phyloP scores from a whole-genome alignment of 352 stramenopile species.

The Phytophthora macrochlamydospora region DNA sequence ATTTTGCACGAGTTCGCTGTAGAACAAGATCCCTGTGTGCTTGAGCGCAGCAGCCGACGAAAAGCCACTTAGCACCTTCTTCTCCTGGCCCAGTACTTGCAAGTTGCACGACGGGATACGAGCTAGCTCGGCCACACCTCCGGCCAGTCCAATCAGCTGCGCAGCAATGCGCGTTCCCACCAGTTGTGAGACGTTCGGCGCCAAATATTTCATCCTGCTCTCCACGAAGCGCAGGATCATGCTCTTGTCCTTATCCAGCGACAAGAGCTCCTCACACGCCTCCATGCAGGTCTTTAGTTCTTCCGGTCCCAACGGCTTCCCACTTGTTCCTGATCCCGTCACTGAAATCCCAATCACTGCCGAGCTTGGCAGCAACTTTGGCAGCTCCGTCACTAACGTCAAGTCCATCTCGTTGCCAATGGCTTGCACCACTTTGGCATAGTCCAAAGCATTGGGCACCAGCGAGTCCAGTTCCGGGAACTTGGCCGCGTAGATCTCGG shows the following conservation, averaged over 20 bases:
- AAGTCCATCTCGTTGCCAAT: slow-evolving; percentile 96
- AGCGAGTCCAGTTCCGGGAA: slow-evolving; percentile 96
- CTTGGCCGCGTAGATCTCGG: slow-evolving; percentile 92
- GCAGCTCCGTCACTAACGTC: slow-evolving; percentile 86
- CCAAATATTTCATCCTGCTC: slow-evolving; percentile 91
- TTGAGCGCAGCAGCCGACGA: slow-evolving; percentile 81
- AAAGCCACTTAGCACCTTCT: slow-evolving; percentile 91
- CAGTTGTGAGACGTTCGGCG: slow-evolving; percentile 94
- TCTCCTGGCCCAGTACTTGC: slow-evolving; percentile 95
- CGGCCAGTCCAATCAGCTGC: slow-evolving; percentile 94
- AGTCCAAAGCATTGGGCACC: slow-evolving; percentile 92
- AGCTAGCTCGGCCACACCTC: slow-evolving; percentile 93
- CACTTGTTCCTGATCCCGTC: slow-evolving; percentile 91
- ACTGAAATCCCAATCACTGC: slow-evolving; percentile 96
- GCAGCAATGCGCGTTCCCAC: slow-evolving; percentile 95
- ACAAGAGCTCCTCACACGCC: slow-evolving; percentile 88
- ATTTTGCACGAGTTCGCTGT: slow-evolving; percentile 93
- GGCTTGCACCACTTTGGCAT: slow-evolving; percentile 90
- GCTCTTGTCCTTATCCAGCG: slow-evolving; percentile 84
- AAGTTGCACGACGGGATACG: slow-evolving; percentile 98
- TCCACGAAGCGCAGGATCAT: slow-evolving; percentile 93
- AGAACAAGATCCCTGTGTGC: slow-evolving; percentile 94
- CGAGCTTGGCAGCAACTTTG: slow-evolving; percentile 90
- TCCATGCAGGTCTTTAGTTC: slow-evolving; percentile 80
- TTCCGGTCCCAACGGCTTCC: slow-evolving; percentile 70